Evolutionary conservation across 768 basidiomycete species (phyloP).

Genomic region (Paxillus rubicundulus): DNA sequence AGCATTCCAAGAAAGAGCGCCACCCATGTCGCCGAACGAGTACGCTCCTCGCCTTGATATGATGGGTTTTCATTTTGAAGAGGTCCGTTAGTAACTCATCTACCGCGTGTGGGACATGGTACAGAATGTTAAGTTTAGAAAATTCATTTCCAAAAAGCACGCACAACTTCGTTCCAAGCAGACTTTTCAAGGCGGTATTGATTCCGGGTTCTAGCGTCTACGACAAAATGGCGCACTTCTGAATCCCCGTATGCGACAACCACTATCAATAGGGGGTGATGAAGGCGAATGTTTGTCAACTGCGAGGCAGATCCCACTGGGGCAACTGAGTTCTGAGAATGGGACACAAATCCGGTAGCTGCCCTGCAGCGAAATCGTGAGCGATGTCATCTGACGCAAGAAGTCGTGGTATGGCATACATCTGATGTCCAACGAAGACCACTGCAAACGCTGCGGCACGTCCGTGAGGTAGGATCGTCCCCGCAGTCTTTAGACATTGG

Average conservation of each 20-base stretch:
- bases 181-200: neutral
- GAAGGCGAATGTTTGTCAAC: neutral
- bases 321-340: too few relatives aligned
- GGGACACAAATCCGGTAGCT: too few relatives aligned
- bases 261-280: neutral
- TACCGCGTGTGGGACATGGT: neutral
- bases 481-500: neutral
- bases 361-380: neutral
- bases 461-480: neutral
- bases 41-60: constrained; percentile 1
- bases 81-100: neutral
- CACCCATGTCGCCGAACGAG: neutral
- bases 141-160: neutral
- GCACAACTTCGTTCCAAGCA: neutral
- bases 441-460: constrained; percentile 8
- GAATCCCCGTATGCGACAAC: neutral
- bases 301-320: too few relatives aligned
- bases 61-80: constrained; percentile 6
- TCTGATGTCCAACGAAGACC: neutral
- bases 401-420: neutral
- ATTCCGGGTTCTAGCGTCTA: neutral
- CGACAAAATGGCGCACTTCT: neutral
- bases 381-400: neutral
- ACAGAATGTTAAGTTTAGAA: constrained; percentile 2
- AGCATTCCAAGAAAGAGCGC: constrained; percentile 8